Percentiles rank a stretch among this genome's conserved stretches.
Evolutionary conservation across 352 stramenopile genomes (phyloP).

Genomic region (Globisporangium okanoganense): DNA sequence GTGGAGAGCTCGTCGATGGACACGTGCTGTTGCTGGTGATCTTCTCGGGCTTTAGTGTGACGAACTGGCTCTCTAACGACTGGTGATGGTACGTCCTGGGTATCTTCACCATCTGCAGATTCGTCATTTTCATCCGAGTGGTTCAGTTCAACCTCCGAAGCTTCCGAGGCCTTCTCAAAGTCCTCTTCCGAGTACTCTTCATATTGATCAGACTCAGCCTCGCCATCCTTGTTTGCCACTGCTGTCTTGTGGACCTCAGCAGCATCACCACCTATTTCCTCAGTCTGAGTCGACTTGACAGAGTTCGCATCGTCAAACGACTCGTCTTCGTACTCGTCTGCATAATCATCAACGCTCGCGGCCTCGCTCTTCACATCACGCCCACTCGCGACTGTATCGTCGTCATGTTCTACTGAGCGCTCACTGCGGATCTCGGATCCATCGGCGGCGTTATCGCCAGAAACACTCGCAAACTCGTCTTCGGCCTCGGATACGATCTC

Average conservation of each 20-base stretch:
- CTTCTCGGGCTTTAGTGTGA: background rate
- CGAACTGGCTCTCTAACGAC: background rate
- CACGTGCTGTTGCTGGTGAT: background rate
- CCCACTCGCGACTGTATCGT: background rate
- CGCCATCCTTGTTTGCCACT: background rate
- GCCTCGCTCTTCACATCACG: background rate
- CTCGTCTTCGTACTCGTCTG: constrained; percentile 42
- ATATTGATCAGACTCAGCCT: background rate
- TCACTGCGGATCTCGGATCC: background rate
- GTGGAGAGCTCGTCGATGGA: constrained; percentile 11
- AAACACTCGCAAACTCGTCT: background rate
- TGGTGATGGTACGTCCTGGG: background rate
- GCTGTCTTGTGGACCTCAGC: background rate
- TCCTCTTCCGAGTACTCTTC: constrained; percentile 32
- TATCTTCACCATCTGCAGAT: background rate
- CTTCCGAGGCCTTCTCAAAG: constrained; percentile 28
- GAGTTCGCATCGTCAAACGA: constrained; percentile 38
- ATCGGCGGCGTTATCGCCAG: background rate
- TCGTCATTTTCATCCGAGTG: background rate
- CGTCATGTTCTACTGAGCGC: background rate
- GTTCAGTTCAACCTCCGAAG: background rate
- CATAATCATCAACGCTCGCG: constrained; percentile 19
- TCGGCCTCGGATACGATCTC: constrained; percentile 11
- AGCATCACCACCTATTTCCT: background rate
- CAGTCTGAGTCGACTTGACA: constrained; percentile 1